A percentile compares a stretch with the other conserved stretches of the same genome.
Evolutionary conservation across 2,329 filamentous ascomycete species (phyloP).

Genomic region (Phialophora macrospora): DNA sequence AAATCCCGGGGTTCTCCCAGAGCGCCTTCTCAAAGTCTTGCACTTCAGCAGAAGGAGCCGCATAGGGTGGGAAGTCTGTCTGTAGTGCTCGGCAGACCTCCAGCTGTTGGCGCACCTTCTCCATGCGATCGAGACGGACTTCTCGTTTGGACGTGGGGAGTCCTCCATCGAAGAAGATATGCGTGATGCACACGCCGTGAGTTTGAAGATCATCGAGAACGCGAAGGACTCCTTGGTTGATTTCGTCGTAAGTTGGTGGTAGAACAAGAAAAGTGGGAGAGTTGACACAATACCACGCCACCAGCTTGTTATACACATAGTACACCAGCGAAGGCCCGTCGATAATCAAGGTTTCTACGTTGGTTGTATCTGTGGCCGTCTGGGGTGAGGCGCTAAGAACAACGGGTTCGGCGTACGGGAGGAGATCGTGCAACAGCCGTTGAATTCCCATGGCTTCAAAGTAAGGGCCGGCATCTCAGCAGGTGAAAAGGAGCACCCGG

Average conservation of each 20-base stretch:
- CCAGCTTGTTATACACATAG: slow-evolving; percentile 67
- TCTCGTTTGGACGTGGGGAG: slow-evolving; percentile 70
- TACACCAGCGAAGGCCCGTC: slow-evolving; percentile 83
- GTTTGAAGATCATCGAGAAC: slow-evolving; percentile 67
- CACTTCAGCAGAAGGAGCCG: background rate
- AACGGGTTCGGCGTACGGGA: slow-evolving; percentile 56
- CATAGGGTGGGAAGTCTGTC: slow-evolving; percentile 14
- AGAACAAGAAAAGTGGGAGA: slow-evolving; percentile 47
- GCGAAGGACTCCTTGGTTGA: slow-evolving; percentile 62
- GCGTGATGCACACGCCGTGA: slow-evolving; percentile 59
- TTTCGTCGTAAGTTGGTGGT: slow-evolving; percentile 66
- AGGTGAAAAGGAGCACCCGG: background rate
- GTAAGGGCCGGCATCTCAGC: background rate
- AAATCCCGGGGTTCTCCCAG: slow-evolving; percentile 30
- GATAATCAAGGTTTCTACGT: slow-evolving; percentile 57
- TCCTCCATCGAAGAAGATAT: slow-evolving; percentile 82
- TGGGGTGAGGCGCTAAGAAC: slow-evolving; percentile 44
- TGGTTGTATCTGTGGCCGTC: background rate
- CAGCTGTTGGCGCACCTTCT: slow-evolving; percentile 63
- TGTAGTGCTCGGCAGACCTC: slow-evolving; percentile 44
- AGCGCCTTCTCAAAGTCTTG: slow-evolving; percentile 25
- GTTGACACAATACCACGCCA: slow-evolving; percentile 40
- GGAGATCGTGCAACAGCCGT: slow-evolving; percentile 59
- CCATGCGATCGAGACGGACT: slow-evolving; percentile 65
- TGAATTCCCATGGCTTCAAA: slow-evolving; percentile 63